Percentiles rank a stretch among this genome's conserved stretches.
phyloP scores from a whole-genome alignment of 148 eudicot species.

The Rheum nobile region DNA sequence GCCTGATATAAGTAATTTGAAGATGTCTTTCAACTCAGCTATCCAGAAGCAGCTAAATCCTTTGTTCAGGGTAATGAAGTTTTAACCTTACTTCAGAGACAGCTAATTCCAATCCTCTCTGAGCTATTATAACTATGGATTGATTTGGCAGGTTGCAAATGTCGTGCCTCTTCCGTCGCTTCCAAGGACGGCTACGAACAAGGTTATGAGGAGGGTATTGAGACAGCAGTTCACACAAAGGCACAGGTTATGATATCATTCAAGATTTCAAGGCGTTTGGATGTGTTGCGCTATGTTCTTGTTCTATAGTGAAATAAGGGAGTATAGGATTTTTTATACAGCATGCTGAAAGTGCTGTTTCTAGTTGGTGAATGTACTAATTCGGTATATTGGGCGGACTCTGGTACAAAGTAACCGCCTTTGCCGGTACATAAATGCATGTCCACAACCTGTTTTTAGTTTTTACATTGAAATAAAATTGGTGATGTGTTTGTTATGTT shows the following conservation, averaged over 20 bases:
- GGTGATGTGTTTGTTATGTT: background rate
- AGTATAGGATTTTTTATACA: background rate
- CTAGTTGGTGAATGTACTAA: too few species aligned
- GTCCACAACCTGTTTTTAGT: background rate
- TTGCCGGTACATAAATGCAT: background rate
- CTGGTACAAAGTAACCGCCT: background rate
- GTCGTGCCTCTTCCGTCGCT: constrained; percentile 47
- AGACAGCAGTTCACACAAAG: constrained; percentile 51
- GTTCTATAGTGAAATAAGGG: background rate
- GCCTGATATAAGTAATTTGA: constrained; percentile 34
- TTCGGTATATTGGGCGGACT: background rate
- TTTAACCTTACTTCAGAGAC: background rate
- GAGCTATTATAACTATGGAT: background rate
- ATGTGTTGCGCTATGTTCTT: background rate
- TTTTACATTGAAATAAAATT: background rate
- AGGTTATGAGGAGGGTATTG: constrained; percentile 92
- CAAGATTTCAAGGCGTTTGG: background rate
- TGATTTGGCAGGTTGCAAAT: constrained; percentile 46
- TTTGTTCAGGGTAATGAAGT: constrained; percentile 53
- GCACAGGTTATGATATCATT: background rate
- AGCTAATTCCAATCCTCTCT: background rate
- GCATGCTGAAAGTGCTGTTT: background rate
- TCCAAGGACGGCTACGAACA: constrained; percentile 91
- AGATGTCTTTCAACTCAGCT: constrained; percentile 52
- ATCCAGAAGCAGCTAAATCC: constrained; percentile 83